phyloP scores from a whole-genome alignment of 2,329 filamentous ascomycete genomes.

The Claviceps quebecensis region DNA sequence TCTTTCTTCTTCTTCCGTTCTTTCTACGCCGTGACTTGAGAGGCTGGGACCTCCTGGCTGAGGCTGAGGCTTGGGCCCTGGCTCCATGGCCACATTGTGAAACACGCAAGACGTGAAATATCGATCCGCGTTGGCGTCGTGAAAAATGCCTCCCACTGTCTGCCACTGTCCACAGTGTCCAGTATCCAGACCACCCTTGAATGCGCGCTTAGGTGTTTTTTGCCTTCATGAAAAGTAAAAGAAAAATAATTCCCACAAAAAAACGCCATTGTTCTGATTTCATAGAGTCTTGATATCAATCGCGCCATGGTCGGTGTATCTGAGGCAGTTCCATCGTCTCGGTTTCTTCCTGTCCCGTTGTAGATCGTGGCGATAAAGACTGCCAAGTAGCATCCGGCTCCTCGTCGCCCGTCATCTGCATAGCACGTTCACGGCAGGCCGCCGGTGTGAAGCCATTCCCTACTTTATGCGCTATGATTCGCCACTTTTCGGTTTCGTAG shows the following conservation, averaged over 20 bases:
- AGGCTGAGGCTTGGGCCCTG: not conserved
- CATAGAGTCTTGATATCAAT: not conserved
- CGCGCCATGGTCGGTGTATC: slow-evolving; percentile 10
- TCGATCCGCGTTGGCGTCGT: not conserved
- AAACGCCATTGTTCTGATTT: not conserved
- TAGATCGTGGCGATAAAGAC: slow-evolving; percentile 35
- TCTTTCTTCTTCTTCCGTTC: too few species aligned
- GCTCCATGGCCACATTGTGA: not conserved
- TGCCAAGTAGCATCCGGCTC: slow-evolving; percentile 34
- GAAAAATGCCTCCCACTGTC: not conserved
- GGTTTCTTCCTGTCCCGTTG: slow-evolving; percentile 9
- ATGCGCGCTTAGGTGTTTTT: not conserved
- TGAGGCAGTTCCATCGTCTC: slow-evolving; percentile 10
- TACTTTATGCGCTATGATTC: slow-evolving; percentile 80
- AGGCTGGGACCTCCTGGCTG: not conserved
- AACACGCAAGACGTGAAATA: not conserved
- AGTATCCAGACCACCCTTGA: not conserved
- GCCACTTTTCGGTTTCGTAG: slow-evolving; percentile 87
- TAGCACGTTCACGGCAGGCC: slow-evolving; percentile 70
- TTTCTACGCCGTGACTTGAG: too few species aligned
- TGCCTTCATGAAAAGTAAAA: not conserved
- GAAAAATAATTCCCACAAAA: too few species aligned
- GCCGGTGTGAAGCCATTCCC: slow-evolving; percentile 78
- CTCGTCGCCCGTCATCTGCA: slow-evolving; percentile 42
- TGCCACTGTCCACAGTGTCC: not conserved